A percentile compares a stretch with the other conserved stretches of the same genome.
Conservation (phyloP, 805 yeast genomes). For the Metschnikowia koreensis region DNA sequence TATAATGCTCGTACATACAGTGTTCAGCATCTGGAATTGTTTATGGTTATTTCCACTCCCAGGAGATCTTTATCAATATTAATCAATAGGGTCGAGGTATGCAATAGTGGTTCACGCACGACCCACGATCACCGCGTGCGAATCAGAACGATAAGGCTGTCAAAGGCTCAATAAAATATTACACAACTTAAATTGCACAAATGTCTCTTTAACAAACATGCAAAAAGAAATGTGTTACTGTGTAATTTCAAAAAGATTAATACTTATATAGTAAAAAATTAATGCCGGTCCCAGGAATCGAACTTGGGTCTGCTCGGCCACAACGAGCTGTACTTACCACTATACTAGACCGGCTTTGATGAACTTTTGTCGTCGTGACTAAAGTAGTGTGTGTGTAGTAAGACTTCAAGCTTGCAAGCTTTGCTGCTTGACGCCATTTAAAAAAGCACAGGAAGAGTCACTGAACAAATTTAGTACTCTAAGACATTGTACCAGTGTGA, state of each 20-base stretch:
- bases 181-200: too few relatives aligned
- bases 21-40: background rate
- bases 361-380: too few relatives aligned
- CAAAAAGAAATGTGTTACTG: too few relatives aligned
- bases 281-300: conserved; percentile 51
- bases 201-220: too few relatives aligned
- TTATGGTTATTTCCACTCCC: background rate
- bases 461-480: too few relatives aligned
- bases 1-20: background rate
- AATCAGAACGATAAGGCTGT: background rate
- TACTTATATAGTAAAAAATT: conserved; percentile 15
- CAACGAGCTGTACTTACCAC: conserved; percentile 50
- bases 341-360: conserved; percentile 42
- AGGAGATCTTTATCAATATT: background rate
- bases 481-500: too few relatives aligned
- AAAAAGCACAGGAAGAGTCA: too few relatives aligned
- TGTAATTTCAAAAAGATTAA: conserved; percentile 8
- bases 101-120: background rate
- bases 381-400: too few relatives aligned
- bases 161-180: too few relatives aligned
- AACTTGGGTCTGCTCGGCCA: conserved; percentile 51
- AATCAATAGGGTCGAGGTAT: background rate
- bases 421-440: too few relatives aligned
- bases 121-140: conserved; percentile 1
- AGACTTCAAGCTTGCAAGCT: too few relatives aligned